Percentiles rank a stretch among this genome's conserved stretches.
Conservation (phyloP, 352 stramenopile species). For the Phytophthora litchii region DNA sequence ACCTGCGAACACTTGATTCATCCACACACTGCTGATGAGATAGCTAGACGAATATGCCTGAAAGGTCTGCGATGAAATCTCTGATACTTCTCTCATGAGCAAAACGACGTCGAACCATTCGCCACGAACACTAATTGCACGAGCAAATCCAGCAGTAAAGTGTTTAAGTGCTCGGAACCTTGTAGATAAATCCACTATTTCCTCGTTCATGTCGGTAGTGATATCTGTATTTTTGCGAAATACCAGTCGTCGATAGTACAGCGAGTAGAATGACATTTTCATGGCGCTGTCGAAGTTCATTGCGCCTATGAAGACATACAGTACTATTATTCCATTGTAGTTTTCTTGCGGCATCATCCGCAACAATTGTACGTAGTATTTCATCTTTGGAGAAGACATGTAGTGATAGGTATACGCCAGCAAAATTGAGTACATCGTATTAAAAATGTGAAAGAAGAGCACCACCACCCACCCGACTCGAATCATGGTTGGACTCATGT, state of each 20-base stretch:
- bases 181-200: not conserved
- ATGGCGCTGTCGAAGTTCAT: slow-evolving; percentile 35
- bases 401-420: slow-evolving; percentile 39
- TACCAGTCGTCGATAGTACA: slow-evolving; percentile 34
- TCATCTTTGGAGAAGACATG: slow-evolving; percentile 33
- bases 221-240: slow-evolving; percentile 17
- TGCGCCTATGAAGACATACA: slow-evolving; percentile 32
- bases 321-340: slow-evolving; percentile 19
- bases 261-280: slow-evolving; percentile 33
- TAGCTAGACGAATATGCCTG: slow-evolving; percentile 39
- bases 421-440: slow-evolving; percentile 27
- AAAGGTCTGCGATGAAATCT: slow-evolving; percentile 37
- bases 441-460: slow-evolving; percentile 42
- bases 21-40: slow-evolving; percentile 39
- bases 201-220: not conserved
- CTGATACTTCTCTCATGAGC: slow-evolving; percentile 26
- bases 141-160: slow-evolving; percentile 19
- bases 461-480: slow-evolving; percentile 24
- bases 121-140: slow-evolving; percentile 24
- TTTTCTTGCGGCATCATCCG: slow-evolving; percentile 43
- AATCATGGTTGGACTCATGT: slow-evolving; percentile 23
- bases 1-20: slow-evolving; percentile 37
- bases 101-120: slow-evolving; percentile 35
- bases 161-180: slow-evolving; percentile 12
- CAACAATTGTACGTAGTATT: slow-evolving; percentile 35